Evolutionary conservation across 2,329 filamentous ascomycete species (phyloP), one percentile per base, ranked within the genome.

Genomic region (Colletotrichum tropicicola): DNA sequence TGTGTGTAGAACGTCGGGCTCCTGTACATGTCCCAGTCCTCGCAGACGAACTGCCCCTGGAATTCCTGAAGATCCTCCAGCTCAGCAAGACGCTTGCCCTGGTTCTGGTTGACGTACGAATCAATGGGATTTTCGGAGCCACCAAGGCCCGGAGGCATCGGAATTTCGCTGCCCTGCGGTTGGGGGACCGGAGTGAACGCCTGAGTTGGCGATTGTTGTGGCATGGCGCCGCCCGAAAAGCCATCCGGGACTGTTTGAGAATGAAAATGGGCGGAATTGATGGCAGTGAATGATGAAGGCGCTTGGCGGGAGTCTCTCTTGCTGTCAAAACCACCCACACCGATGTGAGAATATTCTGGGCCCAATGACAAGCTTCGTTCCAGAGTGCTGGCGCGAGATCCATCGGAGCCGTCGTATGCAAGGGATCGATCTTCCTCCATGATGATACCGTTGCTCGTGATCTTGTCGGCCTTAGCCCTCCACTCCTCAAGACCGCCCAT

Each of bases 401-500:
- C 68, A 15, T 75, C 72, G 4, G 71, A 65, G 2, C 58, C 61
- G 3, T 71, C 71, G 32, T 56, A 67, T 3, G 66, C 52, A 15
- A 70, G 57, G 63, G 70, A 54, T 72, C 73, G 37, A 54, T 68
- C 53, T 67, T 78, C 76, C 9, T 75, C 70, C 28, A 77, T 70
- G 9, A 83, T 79, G 28, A 73, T 73, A 37, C 81, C 80, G 45
- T 83, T 80, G 66, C 82, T 82, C 62, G 80, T 81, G 10, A 83
- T 75, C 60, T 75, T 75, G 37, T 69, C 70, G 1, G 71, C 70
- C 49, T 80, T 73, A 9, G 79, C 73, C 65, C 81, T 82, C 74
- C 85, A 89, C 68, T 88, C 85, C 66, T 87, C 85, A 4, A 87
- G 73, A 1, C 83, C 87, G 13, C 85, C 82, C 3, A 67, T 66